Evolutionary conservation across 176 grass and related monocot species (phyloP), one percentile per base, ranked within the genome.

Genomic region (Urochloa ruziziensis): DNA sequence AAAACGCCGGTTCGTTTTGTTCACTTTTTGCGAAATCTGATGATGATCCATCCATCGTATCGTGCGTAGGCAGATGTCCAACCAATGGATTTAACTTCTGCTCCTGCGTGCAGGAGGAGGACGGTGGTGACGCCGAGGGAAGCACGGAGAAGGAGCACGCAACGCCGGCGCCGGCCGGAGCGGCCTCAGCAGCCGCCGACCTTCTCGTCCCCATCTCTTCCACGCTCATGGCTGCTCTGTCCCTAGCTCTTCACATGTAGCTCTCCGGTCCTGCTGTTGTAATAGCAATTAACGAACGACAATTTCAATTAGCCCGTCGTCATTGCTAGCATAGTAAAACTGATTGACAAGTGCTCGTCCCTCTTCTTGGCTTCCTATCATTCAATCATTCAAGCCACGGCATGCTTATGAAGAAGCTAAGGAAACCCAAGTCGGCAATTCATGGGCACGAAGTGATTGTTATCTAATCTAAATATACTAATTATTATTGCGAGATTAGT

Each of bases 1-100:
- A 46, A 54, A 47, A 37, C 49, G n/a, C 61, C 77, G 82, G 87
- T 89, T 46, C 69, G 82, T 71, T 81, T n/a, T 4, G 79, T 44
- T 27, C 12, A 27, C 3, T 13, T 25, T 9, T 13, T 10, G 8
- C 56, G 52, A 5, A 34, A 30, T 4, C 39, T 79, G 24, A 30
- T 25, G 42, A 51, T 19, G 56, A 32, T 23, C 48, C 30, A 52
- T 23, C 10, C 43, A 19, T 44, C 52, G 3, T n/a, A 47, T 71
- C 56, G n/a, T 46, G 13, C 36, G 29, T n/a, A n/a, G 29, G 10
- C 2, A 27, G 16, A 58, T 48, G 43, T 61, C 3, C 5, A 33
- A 19, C 2, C 5, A 25, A 14, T 23, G 11, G 24, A n/a, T 58
- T 61, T 78, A 36, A 58, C 3, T 23, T 30, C 16, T 10, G 5